Percentiles rank a stretch among this genome's conserved stretches.
These are phyloP conservation scores for Quercus engelmannii DNA, from an alignment of 306 rosid species.

Conservation along the genomic window DNA sequence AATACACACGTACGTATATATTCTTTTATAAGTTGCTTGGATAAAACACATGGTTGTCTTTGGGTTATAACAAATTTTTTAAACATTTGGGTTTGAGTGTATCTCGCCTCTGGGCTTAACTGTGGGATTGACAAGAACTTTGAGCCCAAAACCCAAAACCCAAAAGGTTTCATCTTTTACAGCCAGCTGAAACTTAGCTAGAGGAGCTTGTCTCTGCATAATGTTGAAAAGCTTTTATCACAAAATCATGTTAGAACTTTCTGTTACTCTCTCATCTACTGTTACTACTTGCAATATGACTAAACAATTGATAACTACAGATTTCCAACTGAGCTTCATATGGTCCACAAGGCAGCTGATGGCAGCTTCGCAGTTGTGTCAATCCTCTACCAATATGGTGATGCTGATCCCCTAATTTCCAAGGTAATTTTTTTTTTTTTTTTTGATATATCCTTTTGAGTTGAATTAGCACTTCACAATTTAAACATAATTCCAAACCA, in stretches of 20 bases:
- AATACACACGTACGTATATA: too few species aligned
- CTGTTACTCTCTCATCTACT: not conserved
- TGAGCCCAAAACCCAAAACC: not conserved
- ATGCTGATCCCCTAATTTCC: constrained; percentile 47
- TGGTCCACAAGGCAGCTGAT: constrained; percentile 57
- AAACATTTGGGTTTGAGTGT: too few species aligned
- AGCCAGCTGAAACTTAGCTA: too few species aligned
- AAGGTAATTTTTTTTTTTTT: constrained; percentile 30
- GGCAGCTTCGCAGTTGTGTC: constrained; percentile 48
- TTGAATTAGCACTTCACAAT: not conserved
- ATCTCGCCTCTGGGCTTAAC: too few species aligned
- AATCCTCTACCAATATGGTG: constrained; percentile 50
- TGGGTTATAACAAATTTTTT: too few species aligned
- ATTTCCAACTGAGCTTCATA: constrained; percentile 62
- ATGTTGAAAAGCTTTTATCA: too few species aligned
- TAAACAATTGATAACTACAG: constrained; percentile 18
- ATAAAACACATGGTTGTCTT: too few species aligned
- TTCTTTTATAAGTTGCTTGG: too few species aligned
- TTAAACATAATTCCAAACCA: not conserved
- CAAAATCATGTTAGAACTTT: too few species aligned
- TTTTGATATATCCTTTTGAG: not conserved
- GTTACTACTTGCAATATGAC: not conserved
- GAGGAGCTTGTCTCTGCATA: too few species aligned
- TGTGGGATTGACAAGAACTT: not conserved
- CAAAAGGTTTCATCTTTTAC: not conserved